A percentile compares a stretch with the other conserved stretches of the same genome.
These are phyloP conservation scores for Cercospora nicotianae DNA, from an alignment of 2,329 filamentous ascomycete genomes.

Conservation along the genomic window DNA sequence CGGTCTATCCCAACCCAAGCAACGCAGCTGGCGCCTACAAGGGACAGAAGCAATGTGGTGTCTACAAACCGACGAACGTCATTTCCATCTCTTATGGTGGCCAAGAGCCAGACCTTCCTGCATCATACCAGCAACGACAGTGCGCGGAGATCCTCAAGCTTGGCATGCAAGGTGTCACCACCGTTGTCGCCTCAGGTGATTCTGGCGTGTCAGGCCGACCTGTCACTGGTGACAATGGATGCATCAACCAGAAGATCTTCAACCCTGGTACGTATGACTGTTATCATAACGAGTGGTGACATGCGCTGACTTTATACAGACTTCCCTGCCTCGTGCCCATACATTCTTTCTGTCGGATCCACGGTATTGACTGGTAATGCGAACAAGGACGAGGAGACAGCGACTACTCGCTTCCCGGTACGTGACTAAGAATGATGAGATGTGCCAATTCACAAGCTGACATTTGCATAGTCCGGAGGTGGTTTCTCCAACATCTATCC, in stretches of 20 bases:
- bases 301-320: slow-evolving; percentile 22
- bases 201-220: slow-evolving; percentile 42
- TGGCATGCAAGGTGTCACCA: slow-evolving; percentile 51
- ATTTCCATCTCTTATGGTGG: slow-evolving; percentile 62
- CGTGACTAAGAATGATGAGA: background rate
- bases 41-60: slow-evolving; percentile 45
- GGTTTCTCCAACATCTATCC: slow-evolving; percentile 43
- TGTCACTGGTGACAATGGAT: slow-evolving; percentile 41
- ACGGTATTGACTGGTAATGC: slow-evolving; percentile 42
- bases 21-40: slow-evolving; percentile 43
- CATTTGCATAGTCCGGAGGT: slow-evolving; percentile 39
- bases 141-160: slow-evolving; percentile 52
- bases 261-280: slow-evolving; percentile 30
- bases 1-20: slow-evolving; percentile 45
- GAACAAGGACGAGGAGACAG: slow-evolving; percentile 41
- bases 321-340: slow-evolving; percentile 41
- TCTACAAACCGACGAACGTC: slow-evolving; percentile 57
- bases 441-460: background rate
- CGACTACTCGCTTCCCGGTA: slow-evolving; percentile 43
- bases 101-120: slow-evolving; percentile 55
- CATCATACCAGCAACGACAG: slow-evolving; percentile 54
- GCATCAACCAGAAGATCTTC: slow-evolving; percentile 39
- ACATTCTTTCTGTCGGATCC: slow-evolving; percentile 46
- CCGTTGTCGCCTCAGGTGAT: slow-evolving; percentile 53
- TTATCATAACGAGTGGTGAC: background rate